Evolutionary conservation across 1,284 basidiomycete species (phyloP).

Genomic region (Naganishia cerealis): DNA sequence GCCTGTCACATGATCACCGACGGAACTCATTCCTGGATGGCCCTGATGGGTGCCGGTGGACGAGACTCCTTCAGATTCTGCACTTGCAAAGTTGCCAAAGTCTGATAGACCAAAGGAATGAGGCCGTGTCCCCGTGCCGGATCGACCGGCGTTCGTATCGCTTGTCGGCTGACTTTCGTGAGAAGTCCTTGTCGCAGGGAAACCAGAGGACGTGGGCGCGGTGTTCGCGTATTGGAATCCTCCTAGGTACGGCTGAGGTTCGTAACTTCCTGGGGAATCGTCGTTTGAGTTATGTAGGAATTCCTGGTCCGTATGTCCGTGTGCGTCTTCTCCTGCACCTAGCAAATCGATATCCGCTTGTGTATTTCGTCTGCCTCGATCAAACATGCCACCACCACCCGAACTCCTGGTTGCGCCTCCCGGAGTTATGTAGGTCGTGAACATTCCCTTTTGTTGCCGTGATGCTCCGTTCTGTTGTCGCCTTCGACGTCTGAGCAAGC

Average conservation of each 20-base stretch:
- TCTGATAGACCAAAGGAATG: constrained; percentile 22
- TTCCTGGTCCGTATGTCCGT: constrained; percentile 8
- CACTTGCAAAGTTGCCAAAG: constrained; percentile 7
- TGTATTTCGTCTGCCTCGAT: constrained; percentile 22
- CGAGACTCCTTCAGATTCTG: not conserved
- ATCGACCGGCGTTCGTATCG: constrained; percentile 9
- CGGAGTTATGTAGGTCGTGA: not conserved
- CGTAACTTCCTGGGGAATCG: constrained; percentile 27
- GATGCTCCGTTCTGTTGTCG: constrained; percentile 17
- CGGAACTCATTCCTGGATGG: constrained; percentile 6
- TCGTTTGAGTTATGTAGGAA: constrained; percentile 13
- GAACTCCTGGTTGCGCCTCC: not conserved
- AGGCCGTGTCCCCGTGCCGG: not conserved
- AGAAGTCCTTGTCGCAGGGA: constrained; percentile 5
- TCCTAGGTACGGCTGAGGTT: constrained; percentile 16
- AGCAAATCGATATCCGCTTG: constrained; percentile 27
- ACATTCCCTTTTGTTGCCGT: constrained; percentile 4
- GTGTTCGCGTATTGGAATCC: constrained; percentile 8
- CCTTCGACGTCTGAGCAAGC: constrained; percentile 21
- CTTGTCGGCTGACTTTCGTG: constrained; percentile 16
- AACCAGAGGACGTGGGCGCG: constrained; percentile 3
- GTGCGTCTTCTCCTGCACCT: constrained; percentile 16
- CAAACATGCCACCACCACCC: constrained; percentile 6
- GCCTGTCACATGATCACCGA: constrained; percentile 8
- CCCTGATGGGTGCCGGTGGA: not conserved